Evolutionary conservation across 1,284 basidiomycete genomes (phyloP), one percentile per base, ranked within the genome.

Genomic region (Marasmius sp.): DNA sequence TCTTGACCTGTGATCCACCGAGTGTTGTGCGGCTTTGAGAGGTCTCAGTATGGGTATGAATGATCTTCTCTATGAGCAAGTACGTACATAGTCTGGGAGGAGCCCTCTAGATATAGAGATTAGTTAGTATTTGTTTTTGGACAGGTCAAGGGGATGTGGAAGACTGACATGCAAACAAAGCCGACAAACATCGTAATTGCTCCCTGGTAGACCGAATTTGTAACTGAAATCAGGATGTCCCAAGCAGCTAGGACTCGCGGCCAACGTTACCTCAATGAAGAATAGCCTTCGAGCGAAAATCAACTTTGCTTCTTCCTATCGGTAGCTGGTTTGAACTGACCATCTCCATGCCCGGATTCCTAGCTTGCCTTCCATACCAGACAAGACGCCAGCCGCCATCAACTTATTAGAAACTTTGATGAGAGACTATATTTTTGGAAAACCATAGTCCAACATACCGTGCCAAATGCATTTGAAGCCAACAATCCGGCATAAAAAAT

Each of bases 291-390:
- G 41, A 18, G 56, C 5, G 27, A 27, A 2, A 38, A 27, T 51
- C 33, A 48, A 3, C 61, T 36, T 11, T 59, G 51, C 38, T 16
- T 22, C 47, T 16, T 33, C 48, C 20, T 27, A 12, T 27, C 45
- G 53, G 18, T 54, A 27, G 59, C 20, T 27, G 0, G 9, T 5
- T 33, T 34, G 1, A 68, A 5, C 77, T 53, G 59, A 85, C 87
- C 87, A 90, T 73, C 85, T 76, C 91, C 91, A 93, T 5, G 87
- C 89, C n/a, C 84, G 74, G 49, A 90, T 87, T 0, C 90, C 89
- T 27, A 80, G 75, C 59, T 78, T 79, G 1, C 87, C 88, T 62
- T 92, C 83, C 89, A 92, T 89, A 48, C 79, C 80, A 6, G 80
- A 77, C 18, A 93, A 78, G 58, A 93, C 88, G 1, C 88, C 89